phyloP scores from a whole-genome alignment of 1,284 basidiomycete species.

The Apiotrichum sp. region DNA sequence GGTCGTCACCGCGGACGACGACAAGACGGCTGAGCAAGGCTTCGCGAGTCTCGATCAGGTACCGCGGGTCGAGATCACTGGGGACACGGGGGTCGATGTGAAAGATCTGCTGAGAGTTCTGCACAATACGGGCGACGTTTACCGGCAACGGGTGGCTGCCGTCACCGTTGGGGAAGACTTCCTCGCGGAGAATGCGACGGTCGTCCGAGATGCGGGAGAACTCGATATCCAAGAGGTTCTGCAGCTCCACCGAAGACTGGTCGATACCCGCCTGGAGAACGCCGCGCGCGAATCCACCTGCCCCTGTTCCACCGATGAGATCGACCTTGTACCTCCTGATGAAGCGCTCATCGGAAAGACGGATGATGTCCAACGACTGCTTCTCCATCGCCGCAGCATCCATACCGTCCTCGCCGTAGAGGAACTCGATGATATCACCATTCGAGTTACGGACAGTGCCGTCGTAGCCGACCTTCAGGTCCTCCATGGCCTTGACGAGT shows the following conservation, averaged over 20 bases:
- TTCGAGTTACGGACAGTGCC: slow-evolving; percentile 96
- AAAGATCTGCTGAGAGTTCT: slow-evolving; percentile 96
- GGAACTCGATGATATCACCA: slow-evolving; percentile 91
- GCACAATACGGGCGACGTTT: slow-evolving; percentile 88
- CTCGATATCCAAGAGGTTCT: slow-evolving; percentile 83
- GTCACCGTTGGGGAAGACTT: slow-evolving; percentile 77
- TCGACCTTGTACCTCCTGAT: slow-evolving; percentile 88
- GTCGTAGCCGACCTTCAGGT: slow-evolving; percentile 96
- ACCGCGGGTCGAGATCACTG: slow-evolving; percentile 80
- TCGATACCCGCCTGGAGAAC: slow-evolving; percentile 91
- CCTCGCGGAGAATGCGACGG: slow-evolving; percentile 66
- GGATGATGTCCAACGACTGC: slow-evolving; percentile 85
- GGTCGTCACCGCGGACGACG: slow-evolving; percentile 80
- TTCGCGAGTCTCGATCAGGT: slow-evolving; percentile 74
- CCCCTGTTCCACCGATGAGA: slow-evolving; percentile 57
- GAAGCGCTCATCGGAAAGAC: slow-evolving; percentile 75
- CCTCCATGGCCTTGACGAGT: slow-evolving; percentile 95
- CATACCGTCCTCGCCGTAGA: slow-evolving; percentile 98
- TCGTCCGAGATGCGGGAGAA: slow-evolving; percentile 71
- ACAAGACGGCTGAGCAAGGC: slow-evolving; percentile 66
- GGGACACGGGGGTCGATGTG: slow-evolving; percentile 91
- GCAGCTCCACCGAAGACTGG: slow-evolving; percentile 80
- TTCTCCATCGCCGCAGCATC: slow-evolving; percentile 96
- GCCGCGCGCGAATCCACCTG: slow-evolving; percentile 67
- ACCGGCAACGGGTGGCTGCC: slow-evolving; percentile 74